Evolutionary conservation across 768 basidiomycete species (phyloP).

Genomic region (Xerocomus spinulosus): DNA sequence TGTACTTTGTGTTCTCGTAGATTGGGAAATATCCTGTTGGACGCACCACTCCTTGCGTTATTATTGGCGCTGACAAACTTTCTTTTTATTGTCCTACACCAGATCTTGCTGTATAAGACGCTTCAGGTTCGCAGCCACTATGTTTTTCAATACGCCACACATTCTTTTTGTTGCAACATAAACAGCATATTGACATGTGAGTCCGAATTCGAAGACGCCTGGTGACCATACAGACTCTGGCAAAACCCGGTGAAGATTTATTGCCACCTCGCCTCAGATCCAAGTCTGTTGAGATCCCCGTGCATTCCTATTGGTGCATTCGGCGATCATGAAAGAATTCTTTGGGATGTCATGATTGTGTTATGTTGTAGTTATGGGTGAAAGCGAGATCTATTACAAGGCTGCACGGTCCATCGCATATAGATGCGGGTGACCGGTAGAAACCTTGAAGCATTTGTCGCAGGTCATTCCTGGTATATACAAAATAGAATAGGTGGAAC

Average conservation of each 20-base stretch:
- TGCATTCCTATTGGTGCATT: not conserved
- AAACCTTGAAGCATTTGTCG: constrained; percentile 3
- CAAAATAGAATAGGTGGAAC: constrained; percentile 10
- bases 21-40: too few relatives aligned
- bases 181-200: not conserved
- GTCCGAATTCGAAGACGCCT: not conserved
- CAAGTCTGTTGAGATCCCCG: constrained; percentile 20
- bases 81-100: constrained; percentile 1
- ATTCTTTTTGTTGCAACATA: not conserved
- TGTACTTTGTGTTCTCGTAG: not conserved
- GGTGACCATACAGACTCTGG: not conserved
- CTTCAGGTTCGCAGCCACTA: not conserved
- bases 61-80: constrained; percentile 2
- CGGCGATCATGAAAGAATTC: constrained; percentile 5
- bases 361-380: not conserved
- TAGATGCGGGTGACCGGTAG: not conserved
- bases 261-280: constrained; percentile 7
- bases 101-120: too few relatives aligned
- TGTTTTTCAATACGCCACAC: not conserved
- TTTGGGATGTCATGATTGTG: not conserved
- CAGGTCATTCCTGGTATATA: constrained; percentile 19
- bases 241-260: not conserved
- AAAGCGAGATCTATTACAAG: not conserved
- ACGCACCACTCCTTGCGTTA: not conserved
- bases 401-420: not conserved